Base-by-base conservation (phyloP, 495 filamentous ascomycete species). In the Penicillium cosmopolitanum region DNA sequence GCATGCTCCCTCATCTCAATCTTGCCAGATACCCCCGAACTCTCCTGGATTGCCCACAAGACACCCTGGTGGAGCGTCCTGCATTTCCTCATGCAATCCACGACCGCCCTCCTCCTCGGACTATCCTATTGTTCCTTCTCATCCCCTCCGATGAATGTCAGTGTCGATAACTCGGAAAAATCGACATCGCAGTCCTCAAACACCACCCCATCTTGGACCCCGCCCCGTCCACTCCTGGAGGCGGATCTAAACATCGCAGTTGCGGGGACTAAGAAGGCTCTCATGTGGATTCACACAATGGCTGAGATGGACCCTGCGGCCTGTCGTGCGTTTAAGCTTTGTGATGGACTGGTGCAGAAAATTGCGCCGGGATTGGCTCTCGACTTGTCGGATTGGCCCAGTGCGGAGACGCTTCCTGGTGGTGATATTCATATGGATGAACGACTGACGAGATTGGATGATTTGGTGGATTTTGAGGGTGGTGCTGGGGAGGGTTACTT, bases 21-120 rank as follows among this genome's bases (percentile, higher is more conserved):
- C 44, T 60, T 89, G 5, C 82, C 80, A 3, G 69, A 77, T 0
- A 43, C 59, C 0, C 67, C 71, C 0, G 69, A 79, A 38, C 50
- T 72, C 13, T 25, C 57, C 25, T 79, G 74, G 70, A 61, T 89
- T 0, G 82, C 80, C 35, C 69, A 71, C 25, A 63, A 76, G 2
- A 67, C 79, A 0, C 85, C 85, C 15, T 89, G 85, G 85, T 90
- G 85, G 85, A 78, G 72, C 36, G 69, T 84, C 6, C 70, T 89
- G 0, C 86, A 90, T 62, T 83, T 80, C 60, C 59, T 89, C 6
- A 86, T 86, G 76, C 84, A 88, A 69, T 84, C 86, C 1, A 80
- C 80, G 0, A 80, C 78, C 0, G 78, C 87, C 5, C 64, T 88
- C 5, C 75, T 88, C 58, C 71, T 87, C 7, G 82, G 85, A 36